phyloP scores from a whole-genome alignment of 2,329 filamentous ascomycete genomes.

The Metarhizium album region DNA sequence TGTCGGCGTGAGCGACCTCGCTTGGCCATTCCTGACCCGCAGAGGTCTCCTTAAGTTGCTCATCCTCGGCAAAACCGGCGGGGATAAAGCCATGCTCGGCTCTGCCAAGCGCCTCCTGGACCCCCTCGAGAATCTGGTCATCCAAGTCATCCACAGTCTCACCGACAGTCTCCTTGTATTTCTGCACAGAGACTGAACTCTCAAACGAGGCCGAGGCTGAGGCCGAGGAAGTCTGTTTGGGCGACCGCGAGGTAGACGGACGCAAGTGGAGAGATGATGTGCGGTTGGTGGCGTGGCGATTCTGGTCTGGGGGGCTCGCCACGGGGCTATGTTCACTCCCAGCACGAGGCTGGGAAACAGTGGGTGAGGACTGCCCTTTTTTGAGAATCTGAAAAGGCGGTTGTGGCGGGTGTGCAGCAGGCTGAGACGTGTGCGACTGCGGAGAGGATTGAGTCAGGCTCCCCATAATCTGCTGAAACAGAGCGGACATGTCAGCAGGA shows the following conservation, averaged over 20 bases:
- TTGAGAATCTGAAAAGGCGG: conserved; percentile 39
- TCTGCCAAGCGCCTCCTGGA: conserved; percentile 54
- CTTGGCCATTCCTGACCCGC: conserved; percentile 16
- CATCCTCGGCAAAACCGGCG: conserved; percentile 26
- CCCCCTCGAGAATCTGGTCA: conserved; percentile 37
- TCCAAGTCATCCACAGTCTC: conserved; percentile 60
- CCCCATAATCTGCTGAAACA: conserved; percentile 28
- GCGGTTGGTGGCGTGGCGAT: conserved; percentile 26
- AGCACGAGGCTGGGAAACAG: conserved; percentile 26
- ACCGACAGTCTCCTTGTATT: conserved; percentile 61
- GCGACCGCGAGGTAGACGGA: conserved; percentile 14
- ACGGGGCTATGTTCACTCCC: conserved; percentile 32
- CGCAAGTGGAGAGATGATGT: conserved; percentile 21
- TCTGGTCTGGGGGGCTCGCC: conserved; percentile 32
- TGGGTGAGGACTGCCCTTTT: conserved; percentile 33
- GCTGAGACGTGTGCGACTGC: conserved; percentile 28
- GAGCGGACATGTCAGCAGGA: conserved; percentile 22
- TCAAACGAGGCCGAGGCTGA: conserved; percentile 22
- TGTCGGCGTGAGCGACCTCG: background rate
- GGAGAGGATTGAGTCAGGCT: conserved; percentile 29
- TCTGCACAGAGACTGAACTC: conserved; percentile 27
- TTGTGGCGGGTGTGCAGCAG: conserved; percentile 17
- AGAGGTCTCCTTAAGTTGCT: conserved; percentile 17
- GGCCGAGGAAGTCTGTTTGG: conserved; percentile 18
- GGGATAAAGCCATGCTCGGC: conserved; percentile 39